Evolutionary conservation across 2,329 filamentous ascomycete genomes (phyloP), one percentile per base, ranked within the genome.

Genomic region (Monosporascus sp.): DNA sequence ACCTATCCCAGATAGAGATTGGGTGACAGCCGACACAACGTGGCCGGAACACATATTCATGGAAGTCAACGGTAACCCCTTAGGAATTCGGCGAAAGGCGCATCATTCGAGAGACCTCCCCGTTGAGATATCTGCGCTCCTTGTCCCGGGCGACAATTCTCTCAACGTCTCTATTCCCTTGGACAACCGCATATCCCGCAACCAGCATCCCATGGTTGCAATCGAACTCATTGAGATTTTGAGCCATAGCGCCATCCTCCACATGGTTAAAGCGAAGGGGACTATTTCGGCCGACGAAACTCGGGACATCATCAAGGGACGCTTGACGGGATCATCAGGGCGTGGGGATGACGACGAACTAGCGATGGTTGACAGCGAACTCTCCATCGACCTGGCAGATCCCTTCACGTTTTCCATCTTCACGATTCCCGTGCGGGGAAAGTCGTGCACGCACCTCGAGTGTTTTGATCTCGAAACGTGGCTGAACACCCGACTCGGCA

Each of bases 381-480:
- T 91, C 7, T 77, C 76, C 3, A 76, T 91, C 51, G 79, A 85
- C 55, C 71, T 91, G 16, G 74, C 83, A 0, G 87, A 90, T 66
- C 86, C 87, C 0, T 89, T 88, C 64, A 86, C 76, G 53, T 74
- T 80, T 1, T 72, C 65, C 14, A 78, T 94, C 11, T 91, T 88
- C 66, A 74, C 81, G 5, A 77, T 80, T 0, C 93, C 94, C 1
- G 90, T 86, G 2, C 86, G 92, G 27, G 85, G 90, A 26, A 73
- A 64, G 7, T 62, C 69, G 3, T 99, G 94, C 68, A 74, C 75
- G 24, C 93, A 99, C 66, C 75, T 87, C 37, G 90, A 97, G 66
- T 96, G 91, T 66, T 97, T 97, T 66, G 93, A 97, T 67, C 82
- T 97, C 7, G 81, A 88, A 20, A 92, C 83, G 1, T 97, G 90